A percentile compares a stretch with the other conserved stretches of the same genome.
These are phyloP conservation scores for Calycina herbarum DNA, from an alignment of 2,329 filamentous ascomycete species.

Conservation along the genomic window DNA sequence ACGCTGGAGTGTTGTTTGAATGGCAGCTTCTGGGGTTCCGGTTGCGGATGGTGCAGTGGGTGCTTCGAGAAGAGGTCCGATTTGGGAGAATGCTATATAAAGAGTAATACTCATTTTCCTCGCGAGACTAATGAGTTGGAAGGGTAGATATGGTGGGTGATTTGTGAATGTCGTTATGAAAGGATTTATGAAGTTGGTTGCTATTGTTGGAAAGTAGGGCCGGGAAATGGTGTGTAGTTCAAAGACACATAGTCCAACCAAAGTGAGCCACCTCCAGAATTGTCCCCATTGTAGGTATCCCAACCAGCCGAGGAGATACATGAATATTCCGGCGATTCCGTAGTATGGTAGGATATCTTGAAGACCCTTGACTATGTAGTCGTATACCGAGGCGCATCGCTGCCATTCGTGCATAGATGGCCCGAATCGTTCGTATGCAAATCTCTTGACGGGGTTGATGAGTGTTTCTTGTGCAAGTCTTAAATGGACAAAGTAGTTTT, in stretches of 20 bases:
- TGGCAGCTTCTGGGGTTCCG: conserved; percentile 48
- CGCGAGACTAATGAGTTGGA: conserved; percentile 75
- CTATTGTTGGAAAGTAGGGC: conserved; percentile 50
- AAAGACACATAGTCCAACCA: conserved; percentile 54
- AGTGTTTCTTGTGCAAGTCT: conserved; percentile 83
- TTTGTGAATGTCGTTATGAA: conserved; percentile 39
- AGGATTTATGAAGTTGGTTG: conserved; percentile 48
- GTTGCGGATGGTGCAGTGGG: conserved; percentile 33
- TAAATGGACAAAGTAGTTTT: conserved; percentile 73
- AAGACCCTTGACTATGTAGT: conserved; percentile 72
- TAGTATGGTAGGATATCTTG: conserved; percentile 63
- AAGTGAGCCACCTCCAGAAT: conserved; percentile 64
- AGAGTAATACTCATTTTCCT: conserved; percentile 75
- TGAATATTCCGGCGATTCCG: conserved; percentile 52
- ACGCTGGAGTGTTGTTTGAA: conserved; percentile 64
- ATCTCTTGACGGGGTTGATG: conserved; percentile 71
- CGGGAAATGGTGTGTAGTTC: conserved; percentile 59
- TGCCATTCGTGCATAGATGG: conserved; percentile 68
- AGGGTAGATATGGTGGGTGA: conserved; percentile 73
- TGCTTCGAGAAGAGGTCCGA: conserved; percentile 63
- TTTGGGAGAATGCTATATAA: conserved; percentile 80
- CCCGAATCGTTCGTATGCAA: conserved; percentile 89
- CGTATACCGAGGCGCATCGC: conserved; percentile 65
- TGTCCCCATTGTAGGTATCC: conserved; percentile 68
- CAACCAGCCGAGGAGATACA: conserved; percentile 62